Percentiles rank a stretch among this genome's conserved stretches.
Evolutionary conservation across 495 filamentous ascomycete species (phyloP).

Genomic region (Aspergillus funiculosus): DNA sequence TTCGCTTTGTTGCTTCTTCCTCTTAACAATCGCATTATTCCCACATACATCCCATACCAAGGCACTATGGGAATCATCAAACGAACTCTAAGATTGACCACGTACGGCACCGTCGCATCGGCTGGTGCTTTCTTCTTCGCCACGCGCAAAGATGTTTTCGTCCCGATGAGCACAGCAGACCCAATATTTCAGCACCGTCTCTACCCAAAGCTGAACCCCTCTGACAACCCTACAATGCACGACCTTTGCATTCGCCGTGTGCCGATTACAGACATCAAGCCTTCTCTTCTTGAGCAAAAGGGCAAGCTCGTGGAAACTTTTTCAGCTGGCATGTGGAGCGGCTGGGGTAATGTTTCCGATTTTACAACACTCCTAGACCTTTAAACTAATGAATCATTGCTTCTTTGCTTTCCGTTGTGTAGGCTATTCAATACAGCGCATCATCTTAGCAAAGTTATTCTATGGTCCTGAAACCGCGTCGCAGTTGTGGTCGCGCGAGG

Average conservation of each 20-base stretch:
- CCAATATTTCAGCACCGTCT: constrained; percentile 53
- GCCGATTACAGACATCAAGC: constrained; percentile 56
- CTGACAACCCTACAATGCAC: constrained; percentile 53
- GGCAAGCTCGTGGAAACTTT: constrained; percentile 56
- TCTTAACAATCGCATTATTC: too few relatives aligned
- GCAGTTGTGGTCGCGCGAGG: constrained; percentile 57
- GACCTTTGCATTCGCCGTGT: constrained; percentile 59
- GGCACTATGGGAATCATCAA: too few relatives aligned
- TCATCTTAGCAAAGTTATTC: not conserved
- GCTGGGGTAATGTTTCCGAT: constrained; percentile 51
- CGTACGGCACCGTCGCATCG: constrained; percentile 38
- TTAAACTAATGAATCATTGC: too few relatives aligned
- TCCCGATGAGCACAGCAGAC: constrained; percentile 50
- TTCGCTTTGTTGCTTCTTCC: too few relatives aligned
- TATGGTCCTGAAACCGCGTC: constrained; percentile 50
- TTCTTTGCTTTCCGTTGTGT: not conserved
- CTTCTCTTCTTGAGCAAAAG: constrained; percentile 56
- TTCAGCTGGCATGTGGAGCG: constrained; percentile 61
- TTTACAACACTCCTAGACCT: too few relatives aligned
- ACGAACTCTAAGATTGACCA: constrained; percentile 35
- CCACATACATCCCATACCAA: too few relatives aligned
- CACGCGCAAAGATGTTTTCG: constrained; percentile 42
- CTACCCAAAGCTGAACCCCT: constrained; percentile 55
- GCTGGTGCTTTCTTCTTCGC: constrained; percentile 38
- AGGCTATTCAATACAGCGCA: not conserved